Conservation (phyloP, 192 early-diverging fungal genomes). For the Cetraspora pellucida region DNA sequence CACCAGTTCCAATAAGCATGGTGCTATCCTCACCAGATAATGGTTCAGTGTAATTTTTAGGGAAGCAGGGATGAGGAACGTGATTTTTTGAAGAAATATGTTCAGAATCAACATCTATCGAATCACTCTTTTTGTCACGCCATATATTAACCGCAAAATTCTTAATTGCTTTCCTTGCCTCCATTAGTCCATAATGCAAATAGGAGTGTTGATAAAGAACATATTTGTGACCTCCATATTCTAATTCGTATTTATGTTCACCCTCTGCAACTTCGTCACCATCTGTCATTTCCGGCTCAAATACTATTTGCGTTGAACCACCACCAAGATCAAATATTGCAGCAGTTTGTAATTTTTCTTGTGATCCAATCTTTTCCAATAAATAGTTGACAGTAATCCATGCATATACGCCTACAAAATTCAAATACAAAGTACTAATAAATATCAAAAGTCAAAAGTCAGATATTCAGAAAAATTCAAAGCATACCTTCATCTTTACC, state of each 20-base stretch:
- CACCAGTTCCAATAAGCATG: slow-evolving; percentile 59
- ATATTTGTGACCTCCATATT: slow-evolving; percentile 73
- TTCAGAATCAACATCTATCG: slow-evolving; percentile 31
- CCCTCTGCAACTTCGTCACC: slow-evolving; percentile 57
- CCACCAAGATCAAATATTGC: slow-evolving; percentile 97
- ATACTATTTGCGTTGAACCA: slow-evolving; percentile 96
- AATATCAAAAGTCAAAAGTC: too few species aligned
- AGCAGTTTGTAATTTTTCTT: slow-evolving; percentile 61
- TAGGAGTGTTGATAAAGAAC: slow-evolving; percentile 95
- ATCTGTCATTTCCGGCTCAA: slow-evolving; percentile 70
- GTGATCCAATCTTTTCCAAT: slow-evolving; percentile 63
- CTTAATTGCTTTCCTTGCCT: slow-evolving; percentile 80
- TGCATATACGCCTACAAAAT: slow-evolving; percentile 76
- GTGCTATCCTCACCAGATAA: slow-evolving; percentile 40
- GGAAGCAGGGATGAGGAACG: slow-evolving; percentile 69
- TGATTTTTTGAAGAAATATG: slow-evolving; percentile 36
- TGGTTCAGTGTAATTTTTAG: slow-evolving; percentile 59
- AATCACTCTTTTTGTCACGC: slow-evolving; percentile 38
- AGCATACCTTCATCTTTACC: slow-evolving; percentile 88
- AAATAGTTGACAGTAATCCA: slow-evolving; percentile 99
- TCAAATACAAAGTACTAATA: too few species aligned
- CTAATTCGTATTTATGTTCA: slow-evolving; percentile 73
- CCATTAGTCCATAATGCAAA: slow-evolving; percentile 88
- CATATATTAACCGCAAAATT: slow-evolving; percentile 44
- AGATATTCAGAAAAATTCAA: not conserved